Percentiles rank a stretch among this genome's conserved stretches.
Evolutionary conservation across 73 alveolate species (phyloP).

Genomic region (Diophrys appendiculata): DNA sequence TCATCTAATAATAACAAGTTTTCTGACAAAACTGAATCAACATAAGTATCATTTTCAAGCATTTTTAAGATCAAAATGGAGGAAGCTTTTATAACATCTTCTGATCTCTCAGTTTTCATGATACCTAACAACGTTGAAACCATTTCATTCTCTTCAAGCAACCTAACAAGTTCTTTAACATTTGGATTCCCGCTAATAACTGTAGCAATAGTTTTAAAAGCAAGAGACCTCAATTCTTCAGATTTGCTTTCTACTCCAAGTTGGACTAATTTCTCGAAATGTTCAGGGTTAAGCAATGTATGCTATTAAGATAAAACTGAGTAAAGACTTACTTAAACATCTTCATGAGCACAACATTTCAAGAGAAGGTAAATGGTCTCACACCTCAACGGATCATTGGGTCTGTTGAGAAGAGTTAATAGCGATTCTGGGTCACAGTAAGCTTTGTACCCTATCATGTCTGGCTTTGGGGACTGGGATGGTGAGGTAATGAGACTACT

Average conservation of each 20-base stretch:
- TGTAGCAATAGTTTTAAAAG: no score
- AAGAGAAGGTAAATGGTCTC: slow-evolving; percentile 15
- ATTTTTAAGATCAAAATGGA: slow-evolving; percentile 15
- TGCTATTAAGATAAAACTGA: slow-evolving; percentile 6
- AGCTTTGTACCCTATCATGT: slow-evolving; percentile 34
- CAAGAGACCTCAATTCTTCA: no score
- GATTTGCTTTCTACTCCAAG: no score
- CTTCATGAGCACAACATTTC: slow-evolving; percentile 37
- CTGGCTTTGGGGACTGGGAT: neutral
- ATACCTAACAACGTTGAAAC: neutral
- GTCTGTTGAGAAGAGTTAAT: slow-evolving; percentile 21
- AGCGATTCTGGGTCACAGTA: slow-evolving; percentile 40
- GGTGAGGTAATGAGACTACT: neutral
- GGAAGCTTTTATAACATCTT: slow-evolving; percentile 35
- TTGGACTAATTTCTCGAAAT: no score
- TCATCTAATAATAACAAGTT: neutral
- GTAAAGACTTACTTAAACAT: slow-evolving; percentile 27
- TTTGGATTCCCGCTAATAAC: no score
- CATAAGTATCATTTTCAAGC: slow-evolving; percentile 13
- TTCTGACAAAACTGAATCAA: neutral
- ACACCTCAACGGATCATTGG: slow-evolving; percentile 13
- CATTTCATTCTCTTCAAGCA: no score
- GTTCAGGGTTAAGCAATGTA: neutral
- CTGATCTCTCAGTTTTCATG: slow-evolving; percentile 21
- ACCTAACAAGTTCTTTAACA: no score